A percentile compares a stretch with the other conserved stretches of the same genome.
These are phyloP conservation scores for Emericellopsis atlantica DNA, from an alignment of 2,329 filamentous ascomycete genomes.

Conservation along the genomic window DNA sequence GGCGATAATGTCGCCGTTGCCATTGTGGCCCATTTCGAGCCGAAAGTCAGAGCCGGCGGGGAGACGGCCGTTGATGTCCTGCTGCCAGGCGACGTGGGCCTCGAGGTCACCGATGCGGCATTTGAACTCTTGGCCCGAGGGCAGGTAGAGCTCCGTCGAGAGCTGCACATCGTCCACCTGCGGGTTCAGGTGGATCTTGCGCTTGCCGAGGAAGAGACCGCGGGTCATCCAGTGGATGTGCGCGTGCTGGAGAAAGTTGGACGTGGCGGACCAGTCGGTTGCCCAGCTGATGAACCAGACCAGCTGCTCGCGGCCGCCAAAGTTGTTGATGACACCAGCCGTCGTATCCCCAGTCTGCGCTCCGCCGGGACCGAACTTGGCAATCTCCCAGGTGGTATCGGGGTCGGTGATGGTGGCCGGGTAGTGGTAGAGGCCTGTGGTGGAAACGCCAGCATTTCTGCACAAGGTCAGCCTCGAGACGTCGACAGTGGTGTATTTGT, in stretches of 20 bases:
- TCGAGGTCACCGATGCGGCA: conserved; percentile 31
- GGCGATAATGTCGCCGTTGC: conserved; percentile 33
- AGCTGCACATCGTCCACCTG: conserved; percentile 54
- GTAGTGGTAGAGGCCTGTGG: conserved; percentile 43
- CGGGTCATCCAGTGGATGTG: conserved; percentile 51
- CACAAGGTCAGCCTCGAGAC: not conserved
- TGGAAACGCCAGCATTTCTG: conserved; percentile 30
- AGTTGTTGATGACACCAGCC: conserved; percentile 48
- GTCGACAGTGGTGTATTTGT: not conserved
- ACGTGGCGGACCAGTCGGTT: conserved; percentile 29
- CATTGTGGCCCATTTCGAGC: conserved; percentile 41
- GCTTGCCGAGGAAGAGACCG: conserved; percentile 43
- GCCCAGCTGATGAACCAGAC: conserved; percentile 44
- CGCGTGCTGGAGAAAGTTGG: conserved; percentile 46
- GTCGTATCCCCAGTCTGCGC: conserved; percentile 23
- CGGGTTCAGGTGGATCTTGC: conserved; percentile 38
- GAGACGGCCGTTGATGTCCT: conserved; percentile 29
- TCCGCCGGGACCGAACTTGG: conserved; percentile 34
- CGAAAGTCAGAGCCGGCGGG: conserved; percentile 37
- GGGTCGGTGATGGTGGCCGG: conserved; percentile 41
- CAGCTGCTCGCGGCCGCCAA: conserved; percentile 45
- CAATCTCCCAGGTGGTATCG: conserved; percentile 39
- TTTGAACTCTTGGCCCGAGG: conserved; percentile 33
- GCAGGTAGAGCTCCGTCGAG: conserved; percentile 33
- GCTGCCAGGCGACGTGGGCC: conserved; percentile 28